Evolutionary conservation across 352 stramenopile species (phyloP).

Genomic region (Phytophthora multivora): DNA sequence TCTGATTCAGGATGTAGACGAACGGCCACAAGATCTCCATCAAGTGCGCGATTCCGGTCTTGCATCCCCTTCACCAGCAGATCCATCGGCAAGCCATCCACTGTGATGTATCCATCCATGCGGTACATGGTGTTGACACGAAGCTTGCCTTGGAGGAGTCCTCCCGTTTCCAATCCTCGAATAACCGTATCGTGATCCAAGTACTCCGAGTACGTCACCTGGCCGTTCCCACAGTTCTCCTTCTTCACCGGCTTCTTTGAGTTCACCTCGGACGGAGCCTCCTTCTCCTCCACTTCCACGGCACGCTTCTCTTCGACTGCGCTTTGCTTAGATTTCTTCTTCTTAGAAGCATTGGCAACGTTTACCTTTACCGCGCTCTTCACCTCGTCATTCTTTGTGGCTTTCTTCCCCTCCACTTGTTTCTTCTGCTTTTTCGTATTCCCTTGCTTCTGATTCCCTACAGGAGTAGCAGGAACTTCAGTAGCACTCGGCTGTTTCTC

Average conservation of each 20-base stretch:
- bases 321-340: constrained; percentile 22
- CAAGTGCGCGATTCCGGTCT: constrained; percentile 77
- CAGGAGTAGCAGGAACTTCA: neutral
- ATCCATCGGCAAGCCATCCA: constrained; percentile 77
- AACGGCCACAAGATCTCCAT: constrained; percentile 83
- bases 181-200: constrained; percentile 37
- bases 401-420: constrained; percentile 4
- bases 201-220: constrained; percentile 45
- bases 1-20: constrained; percentile 52
- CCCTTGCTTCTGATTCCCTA: constrained; percentile 1
- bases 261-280: neutral
- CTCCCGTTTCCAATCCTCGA: constrained; percentile 38
- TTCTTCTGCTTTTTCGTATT: constrained; percentile 5
- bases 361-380: neutral
- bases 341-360: neutral
- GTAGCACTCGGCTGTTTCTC: constrained; percentile 3
- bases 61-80: constrained; percentile 73
- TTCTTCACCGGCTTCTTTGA: constrained; percentile 15
- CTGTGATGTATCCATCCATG: constrained; percentile 77
- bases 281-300: constrained; percentile 16
- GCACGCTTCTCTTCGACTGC: neutral
- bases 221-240: constrained; percentile 13
- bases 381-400: neutral
- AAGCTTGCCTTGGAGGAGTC: constrained; percentile 65
- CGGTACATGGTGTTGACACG: constrained; percentile 78